Conservation (phyloP, 2,329 filamentous ascomycete species). For the Diaporthe eres region DNA sequence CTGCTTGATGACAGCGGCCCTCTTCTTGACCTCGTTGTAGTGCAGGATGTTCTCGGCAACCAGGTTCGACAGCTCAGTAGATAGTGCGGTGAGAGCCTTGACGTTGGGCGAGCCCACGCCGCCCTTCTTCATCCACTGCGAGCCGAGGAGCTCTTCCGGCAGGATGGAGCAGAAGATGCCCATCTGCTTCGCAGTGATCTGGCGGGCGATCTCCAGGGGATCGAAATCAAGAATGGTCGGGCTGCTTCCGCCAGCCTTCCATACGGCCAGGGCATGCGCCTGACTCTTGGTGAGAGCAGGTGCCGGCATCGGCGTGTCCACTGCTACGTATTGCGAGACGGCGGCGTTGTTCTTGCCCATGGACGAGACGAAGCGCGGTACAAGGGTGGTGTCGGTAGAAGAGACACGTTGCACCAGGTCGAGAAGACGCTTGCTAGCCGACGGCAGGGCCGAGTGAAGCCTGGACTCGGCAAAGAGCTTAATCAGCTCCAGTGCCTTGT, state of each 20-base stretch:
- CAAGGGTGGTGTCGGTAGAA: slow-evolving; percentile 78
- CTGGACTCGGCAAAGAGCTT: slow-evolving; percentile 83
- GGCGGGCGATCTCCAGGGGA: slow-evolving; percentile 88
- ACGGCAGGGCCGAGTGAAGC: slow-evolving; percentile 77
- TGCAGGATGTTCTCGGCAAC: slow-evolving; percentile 94
- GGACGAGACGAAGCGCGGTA: slow-evolving; percentile 86
- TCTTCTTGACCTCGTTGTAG: slow-evolving; percentile 91
- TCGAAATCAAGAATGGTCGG: slow-evolving; percentile 92
- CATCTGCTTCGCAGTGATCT: slow-evolving; percentile 94
- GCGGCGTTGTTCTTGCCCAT: slow-evolving; percentile 91
- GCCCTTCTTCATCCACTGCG: slow-evolving; percentile 93
- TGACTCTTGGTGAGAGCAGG: slow-evolving; percentile 83
- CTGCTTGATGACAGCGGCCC: slow-evolving; percentile 92
- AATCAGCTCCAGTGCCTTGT: slow-evolving; percentile 81
- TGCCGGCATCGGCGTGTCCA: slow-evolving; percentile 79
- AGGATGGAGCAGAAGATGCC: slow-evolving; percentile 91
- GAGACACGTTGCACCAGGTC: slow-evolving; percentile 84
- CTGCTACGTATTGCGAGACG: slow-evolving; percentile 77
- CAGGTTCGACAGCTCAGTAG: slow-evolving; percentile 91
- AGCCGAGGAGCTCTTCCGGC: slow-evolving; percentile 90
- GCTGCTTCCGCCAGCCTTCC: slow-evolving; percentile 78
- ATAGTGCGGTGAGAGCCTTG: slow-evolving; percentile 92
- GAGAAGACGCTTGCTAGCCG: slow-evolving; percentile 83
- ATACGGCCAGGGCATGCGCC: slow-evolving; percentile 77
- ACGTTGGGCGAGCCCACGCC: slow-evolving; percentile 88